Evolutionary conservation across 352 stramenopile genomes (phyloP), one percentile per base, ranked within the genome.

Genomic region (Phytophthora melonis): DNA sequence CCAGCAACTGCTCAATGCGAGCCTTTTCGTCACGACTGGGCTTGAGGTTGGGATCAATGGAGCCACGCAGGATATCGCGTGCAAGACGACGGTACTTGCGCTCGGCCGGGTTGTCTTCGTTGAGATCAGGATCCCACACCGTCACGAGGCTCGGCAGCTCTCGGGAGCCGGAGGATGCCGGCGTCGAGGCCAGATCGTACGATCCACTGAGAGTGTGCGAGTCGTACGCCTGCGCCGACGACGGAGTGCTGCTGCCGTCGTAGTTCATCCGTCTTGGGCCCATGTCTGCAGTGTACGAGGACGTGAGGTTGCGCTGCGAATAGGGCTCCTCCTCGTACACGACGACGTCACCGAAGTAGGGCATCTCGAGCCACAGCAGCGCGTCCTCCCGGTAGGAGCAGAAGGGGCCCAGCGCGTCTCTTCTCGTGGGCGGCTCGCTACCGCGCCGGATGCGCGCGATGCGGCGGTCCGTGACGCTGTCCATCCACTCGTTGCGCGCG

Each of bases 61-160:
- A 91, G n/a, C 97, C 97, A 41, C 97, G 91, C 34, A 99, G 78
- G 45, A 98, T 92, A 74, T 99, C 97, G 64, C 98, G 96, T 36
- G 96, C 95, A 18, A 99, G 84, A 63, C 98, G 98, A n/a, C 98
- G 89, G 82, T 99, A 99, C 82, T 99, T 99, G 56, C 98, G 95
- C 86, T 99, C 98, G 0, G 97, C 90, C 2, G 93, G 93, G 63
- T 98, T 98, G 66, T 97, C 90, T 80, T 94, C 89, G 49, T 93
- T 93, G 11, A 96, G 79, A 45, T 97, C 90, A 0, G 90, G 89
- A 58, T 97, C 90, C 88, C 87, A 96, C 63, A 97, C 86, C 1
- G 82, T 84, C 49, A 97, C 90, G 13, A 95, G 76, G 52, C 73
- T 88, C 14, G 77, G 62, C 23, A 80, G 54, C 27, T 86, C 82